Evolutionary conservation across 805 yeast species (phyloP), one percentile per base, ranked within the genome.

Genomic region (Ogataea kodamae): DNA sequence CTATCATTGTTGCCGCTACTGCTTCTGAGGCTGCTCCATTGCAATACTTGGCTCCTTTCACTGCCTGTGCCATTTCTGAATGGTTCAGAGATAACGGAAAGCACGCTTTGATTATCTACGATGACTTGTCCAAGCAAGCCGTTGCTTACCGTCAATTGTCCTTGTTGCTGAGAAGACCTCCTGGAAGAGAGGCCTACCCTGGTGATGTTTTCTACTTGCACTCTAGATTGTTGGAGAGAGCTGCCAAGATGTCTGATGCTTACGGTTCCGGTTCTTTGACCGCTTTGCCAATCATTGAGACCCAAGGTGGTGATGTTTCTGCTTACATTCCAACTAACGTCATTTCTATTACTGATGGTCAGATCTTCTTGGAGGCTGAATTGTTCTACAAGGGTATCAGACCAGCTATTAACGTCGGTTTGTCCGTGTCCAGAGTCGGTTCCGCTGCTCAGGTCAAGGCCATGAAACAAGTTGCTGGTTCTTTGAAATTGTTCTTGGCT

Each of bases 401-500:
- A 81, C 98, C 98, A 65, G 97, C 98, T 63, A 90, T 90, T 64
- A 90, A 90, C 73, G 97, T 90, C 70, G 98, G 98, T 89, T 81
- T 90, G 63, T 92, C 97, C 61, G 98, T 90, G 60, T 92, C 98
- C 62, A 95, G 98, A 80, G 98, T 92, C 76, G 98, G 98, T 75
- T 90, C 97, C 52, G 98, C 98, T 62, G 98, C 98, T 62, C 98
- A 92, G 79, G 97, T 92, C 61, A 92, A 92, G 81, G 98, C 98
- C 72, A 87, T 92, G 94, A 92, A 92, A 76, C 97, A 92, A 80
- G 97, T 92, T 72, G 98, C 98, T 57, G 99, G 98, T 83, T 92
- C 98, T 57, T 84, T 92, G 75, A 92, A 92, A 74, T 86, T 92
- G 71, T 92, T 88, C 96, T 85, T 92, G 80, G 99, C 99, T 61